Conservation (phyloP, 768 basidiomycete genomes). For the Clitopilus hobsonii region DNA sequence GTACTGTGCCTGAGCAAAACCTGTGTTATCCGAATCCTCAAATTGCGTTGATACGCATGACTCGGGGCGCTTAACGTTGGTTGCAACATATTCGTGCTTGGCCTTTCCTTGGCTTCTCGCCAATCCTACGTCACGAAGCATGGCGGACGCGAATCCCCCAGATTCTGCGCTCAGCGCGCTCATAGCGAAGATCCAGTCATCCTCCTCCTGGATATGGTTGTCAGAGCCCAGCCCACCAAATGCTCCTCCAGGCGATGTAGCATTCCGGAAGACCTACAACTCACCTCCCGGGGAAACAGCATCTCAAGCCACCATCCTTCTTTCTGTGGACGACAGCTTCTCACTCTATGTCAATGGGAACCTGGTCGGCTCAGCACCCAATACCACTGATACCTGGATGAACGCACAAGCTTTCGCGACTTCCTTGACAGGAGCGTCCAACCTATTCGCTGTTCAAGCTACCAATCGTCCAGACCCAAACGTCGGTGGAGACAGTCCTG, state of each 20-base stretch:
- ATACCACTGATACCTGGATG: slow-evolving; percentile 19
- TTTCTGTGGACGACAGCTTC: slow-evolving; percentile 23
- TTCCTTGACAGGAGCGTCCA: slow-evolving; percentile 11
- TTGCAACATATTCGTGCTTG: too few relatives aligned
- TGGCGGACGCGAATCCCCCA: slow-evolving; percentile 17
- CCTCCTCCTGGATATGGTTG: slow-evolving; percentile 27
- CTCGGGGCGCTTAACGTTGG: too few relatives aligned
- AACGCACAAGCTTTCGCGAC: slow-evolving; percentile 18
- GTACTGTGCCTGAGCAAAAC: too few relatives aligned
- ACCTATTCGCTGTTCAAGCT: slow-evolving; percentile 22
- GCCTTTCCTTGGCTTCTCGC: too few relatives aligned
- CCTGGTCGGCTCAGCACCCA: slow-evolving; percentile 16
- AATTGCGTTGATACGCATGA: too few relatives aligned
- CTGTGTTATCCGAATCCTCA: too few relatives aligned
- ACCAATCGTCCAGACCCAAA: slow-evolving; percentile 18
- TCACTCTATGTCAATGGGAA: slow-evolving; percentile 23
- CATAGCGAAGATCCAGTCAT: slow-evolving; percentile 13
- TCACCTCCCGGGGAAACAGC: slow-evolving; percentile 18
- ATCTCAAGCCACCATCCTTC: slow-evolving; percentile 14
- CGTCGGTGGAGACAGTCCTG: slow-evolving; percentile 17
- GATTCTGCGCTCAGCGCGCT: slow-evolving; percentile 13
- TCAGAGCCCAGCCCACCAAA: slow-evolving; percentile 14
- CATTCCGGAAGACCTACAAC: slow-evolving; percentile 21
- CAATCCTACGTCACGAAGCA: too few relatives aligned
- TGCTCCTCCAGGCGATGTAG: slow-evolving; percentile 19